Base-by-base conservation (phyloP, 2,329 filamentous ascomycete genomes). In the Ascosphaera aggregata region DNA sequence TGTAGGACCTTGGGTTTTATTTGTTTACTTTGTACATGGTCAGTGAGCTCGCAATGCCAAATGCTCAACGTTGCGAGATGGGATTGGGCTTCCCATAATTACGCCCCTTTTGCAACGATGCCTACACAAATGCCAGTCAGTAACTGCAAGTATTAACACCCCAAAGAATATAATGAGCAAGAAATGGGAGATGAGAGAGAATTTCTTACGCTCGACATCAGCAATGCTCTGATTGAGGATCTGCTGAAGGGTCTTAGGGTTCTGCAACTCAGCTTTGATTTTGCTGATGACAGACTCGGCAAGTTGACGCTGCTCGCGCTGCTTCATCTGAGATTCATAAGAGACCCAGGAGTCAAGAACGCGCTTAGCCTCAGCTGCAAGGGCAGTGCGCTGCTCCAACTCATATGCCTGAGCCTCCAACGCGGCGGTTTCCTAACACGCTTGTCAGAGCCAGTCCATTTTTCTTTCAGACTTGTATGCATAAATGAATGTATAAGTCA, bases 321-420 rank as follows among this genome's bases (percentile, higher is more conserved):
- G 79, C 80, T 95, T 98, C 57, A 98, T 85, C 70, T 95, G 89
- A 53, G 80, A 68, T 69, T 98, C 89, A 64, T 98, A 98, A 59
- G 89, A 80, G 47, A 95, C 85, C 91, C 89, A 98, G 42, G 84
- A 94, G 61, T 98, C 89, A 48, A 98, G 76, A 43, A 95, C 89
- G 44, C 71, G 55, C 77, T 94, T 98, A 56, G 86, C 86, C 71
- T 98, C 89, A 47, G 73, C 67, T 43, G 84, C 84, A 48, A 98
- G 69, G 51, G 84, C 80, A 44, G 86, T 94, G 67, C 76, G 77
- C 67, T 98, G 89, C 73, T 95, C 84, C 50, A 95, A 75, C 72
- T 95, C 84, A 65, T 78, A 98, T 48, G 84, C 85, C 73, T 95
- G 64, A 50, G 86, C 77, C 73, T 98, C 89, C 50, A 95, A 80